Percentiles rank a stretch among this genome's conserved stretches.
phyloP scores from a whole-genome alignment of 495 filamentous ascomycete genomes.

The Aspergillus conjunctus region DNA sequence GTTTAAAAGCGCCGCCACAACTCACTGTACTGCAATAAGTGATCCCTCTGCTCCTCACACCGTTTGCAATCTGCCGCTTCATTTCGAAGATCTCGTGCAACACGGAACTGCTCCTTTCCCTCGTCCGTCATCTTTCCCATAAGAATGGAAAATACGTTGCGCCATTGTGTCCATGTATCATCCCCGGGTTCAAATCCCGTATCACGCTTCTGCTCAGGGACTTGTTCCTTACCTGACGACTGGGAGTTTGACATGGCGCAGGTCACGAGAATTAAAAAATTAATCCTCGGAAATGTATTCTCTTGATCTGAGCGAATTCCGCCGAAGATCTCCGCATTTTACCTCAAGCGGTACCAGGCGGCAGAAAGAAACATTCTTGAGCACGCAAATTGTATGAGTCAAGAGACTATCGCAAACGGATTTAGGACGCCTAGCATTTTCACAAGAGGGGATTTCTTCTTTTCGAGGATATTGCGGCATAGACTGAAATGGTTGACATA shows the following conservation, averaged over 20 bases:
- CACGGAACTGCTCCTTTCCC: constrained; percentile 69
- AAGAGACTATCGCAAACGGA: constrained; percentile 6
- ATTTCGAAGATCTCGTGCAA: constrained; percentile 64
- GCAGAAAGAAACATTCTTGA: constrained; percentile 31
- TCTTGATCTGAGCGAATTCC: constrained; percentile 18
- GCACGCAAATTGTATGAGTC: constrained; percentile 12
- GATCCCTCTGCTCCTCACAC: constrained; percentile 79
- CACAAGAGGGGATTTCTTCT: constrained; percentile 2
- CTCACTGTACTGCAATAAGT: constrained; percentile 72
- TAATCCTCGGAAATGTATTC: neutral
- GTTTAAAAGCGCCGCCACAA: neutral
- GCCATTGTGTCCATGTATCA: constrained; percentile 68
- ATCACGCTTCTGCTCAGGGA: constrained; percentile 31
- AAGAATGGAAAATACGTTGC: constrained; percentile 77
- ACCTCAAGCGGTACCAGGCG: constrained; percentile 31
- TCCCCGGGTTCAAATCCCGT: constrained; percentile 55
- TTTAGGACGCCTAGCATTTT: neutral
- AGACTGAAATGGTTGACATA: neutral
- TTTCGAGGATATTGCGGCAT: neutral
- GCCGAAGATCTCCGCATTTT: constrained; percentile 34
- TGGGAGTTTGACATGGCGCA: constrained; percentile 41
- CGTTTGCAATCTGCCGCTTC: constrained; percentile 71
- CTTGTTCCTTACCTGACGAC: constrained; percentile 24
- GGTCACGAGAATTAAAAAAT: constrained; percentile 8
- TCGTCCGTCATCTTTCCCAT: constrained; percentile 68